Percentiles rank a stretch among this genome's conserved stretches.
Evolutionary conservation across 2,329 filamentous ascomycete genomes (phyloP).

Genomic region (Colletotrichum theobromicola): DNA sequence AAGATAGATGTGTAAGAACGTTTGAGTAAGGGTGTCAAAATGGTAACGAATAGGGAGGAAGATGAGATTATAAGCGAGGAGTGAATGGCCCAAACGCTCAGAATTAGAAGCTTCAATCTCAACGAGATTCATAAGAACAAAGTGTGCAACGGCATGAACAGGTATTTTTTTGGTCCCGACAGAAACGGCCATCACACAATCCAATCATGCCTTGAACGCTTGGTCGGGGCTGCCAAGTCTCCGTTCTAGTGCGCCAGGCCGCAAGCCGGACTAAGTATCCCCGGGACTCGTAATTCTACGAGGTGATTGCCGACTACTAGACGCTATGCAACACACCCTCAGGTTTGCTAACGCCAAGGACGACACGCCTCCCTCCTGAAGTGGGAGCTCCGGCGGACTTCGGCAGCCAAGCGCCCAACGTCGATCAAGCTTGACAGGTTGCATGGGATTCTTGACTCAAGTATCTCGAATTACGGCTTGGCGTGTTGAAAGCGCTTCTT

Average conservation of each 20-base stretch:
- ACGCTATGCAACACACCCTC: rapidly evolving
- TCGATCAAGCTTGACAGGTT: not conserved
- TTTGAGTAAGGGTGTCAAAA: not conserved
- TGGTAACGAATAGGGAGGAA: not conserved
- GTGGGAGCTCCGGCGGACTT: not conserved
- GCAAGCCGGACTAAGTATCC: not conserved
- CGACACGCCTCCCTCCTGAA: not conserved
- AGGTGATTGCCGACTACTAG: not conserved
- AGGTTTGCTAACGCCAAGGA: not conserved
- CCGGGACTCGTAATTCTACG: not conserved
- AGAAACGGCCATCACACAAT: not conserved
- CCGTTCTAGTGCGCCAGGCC: not conserved
- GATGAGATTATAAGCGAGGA: not conserved
- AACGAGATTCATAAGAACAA: not conserved
- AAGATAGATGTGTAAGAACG: not conserved
- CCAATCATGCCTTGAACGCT: not conserved
- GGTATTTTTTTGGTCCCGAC: not conserved
- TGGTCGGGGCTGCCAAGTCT: not conserved
- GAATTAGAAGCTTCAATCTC: rapidly evolving
- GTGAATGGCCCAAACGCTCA: not conserved
- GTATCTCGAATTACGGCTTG: not conserved
- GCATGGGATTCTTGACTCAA: not conserved
- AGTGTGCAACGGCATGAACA: too few relatives aligned
- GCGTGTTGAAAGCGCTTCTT: not conserved
- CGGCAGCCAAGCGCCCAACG: not conserved